Conservation (phyloP, 2,329 filamentous ascomycete genomes). For the Scedosporium minutisporum region DNA sequence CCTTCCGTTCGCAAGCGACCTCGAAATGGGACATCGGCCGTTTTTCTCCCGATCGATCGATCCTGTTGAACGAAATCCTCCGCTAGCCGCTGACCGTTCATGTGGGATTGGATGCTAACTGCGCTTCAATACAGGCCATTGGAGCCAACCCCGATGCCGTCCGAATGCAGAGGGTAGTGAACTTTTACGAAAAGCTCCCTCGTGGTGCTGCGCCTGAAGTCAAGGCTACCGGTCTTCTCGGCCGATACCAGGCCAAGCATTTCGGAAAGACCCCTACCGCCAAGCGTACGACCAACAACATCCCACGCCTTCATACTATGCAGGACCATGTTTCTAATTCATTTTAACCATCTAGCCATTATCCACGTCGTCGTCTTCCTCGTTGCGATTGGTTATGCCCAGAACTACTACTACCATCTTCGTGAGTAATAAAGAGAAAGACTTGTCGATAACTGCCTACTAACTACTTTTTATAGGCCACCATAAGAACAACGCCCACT, state of each 20-base stretch:
- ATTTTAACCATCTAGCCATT: slow-evolving; percentile 52
- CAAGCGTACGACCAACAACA: slow-evolving; percentile 58
- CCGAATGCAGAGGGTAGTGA: slow-evolving; percentile 95
- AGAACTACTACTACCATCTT: slow-evolving; percentile 99
- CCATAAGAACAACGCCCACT: slow-evolving; percentile 99
- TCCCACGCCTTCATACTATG: neutral
- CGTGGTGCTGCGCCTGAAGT: slow-evolving; percentile 79
- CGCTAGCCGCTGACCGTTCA: too few species aligned
- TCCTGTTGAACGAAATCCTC: too few species aligned
- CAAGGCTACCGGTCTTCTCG: slow-evolving; percentile 73
- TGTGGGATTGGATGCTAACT: neutral
- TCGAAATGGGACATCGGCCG: too few species aligned
- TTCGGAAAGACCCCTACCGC: slow-evolving; percentile 89
- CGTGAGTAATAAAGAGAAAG: slow-evolving; percentile 55
- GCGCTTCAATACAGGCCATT: slow-evolving; percentile 60
- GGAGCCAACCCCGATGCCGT: slow-evolving; percentile 90
- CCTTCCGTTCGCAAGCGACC: too few species aligned
- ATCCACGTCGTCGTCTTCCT: slow-evolving; percentile 75
- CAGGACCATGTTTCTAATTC: slow-evolving; percentile 19
- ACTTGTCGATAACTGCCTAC: slow-evolving; percentile 8
- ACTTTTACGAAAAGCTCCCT: slow-evolving; percentile 98
- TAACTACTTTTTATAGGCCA: slow-evolving; percentile 54
- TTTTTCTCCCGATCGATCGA: too few species aligned
- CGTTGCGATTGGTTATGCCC: slow-evolving; percentile 77
- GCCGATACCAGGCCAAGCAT: slow-evolving; percentile 83